Evolutionary conservation across 768 basidiomycete species (phyloP).

Genomic region (Tulasnella sp.): DNA sequence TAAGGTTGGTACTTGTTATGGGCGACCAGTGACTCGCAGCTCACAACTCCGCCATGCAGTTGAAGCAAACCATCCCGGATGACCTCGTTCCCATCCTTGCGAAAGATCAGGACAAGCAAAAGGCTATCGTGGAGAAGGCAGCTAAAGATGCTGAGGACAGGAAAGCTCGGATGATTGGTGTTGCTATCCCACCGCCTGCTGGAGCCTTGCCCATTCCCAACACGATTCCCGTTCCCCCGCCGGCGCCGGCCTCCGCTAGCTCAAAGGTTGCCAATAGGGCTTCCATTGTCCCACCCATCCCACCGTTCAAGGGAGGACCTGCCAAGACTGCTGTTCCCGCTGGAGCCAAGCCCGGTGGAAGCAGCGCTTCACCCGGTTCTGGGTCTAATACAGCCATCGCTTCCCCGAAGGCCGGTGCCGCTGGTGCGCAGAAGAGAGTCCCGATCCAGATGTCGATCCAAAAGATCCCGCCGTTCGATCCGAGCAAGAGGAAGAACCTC

Average conservation of each 20-base stretch:
- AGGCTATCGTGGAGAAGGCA: slow-evolving; percentile 71
- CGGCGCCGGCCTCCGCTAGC: neutral
- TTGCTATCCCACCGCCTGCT: neutral
- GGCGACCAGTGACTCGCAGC: neutral
- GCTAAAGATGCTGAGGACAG: slow-evolving; percentile 55
- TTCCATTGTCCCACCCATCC: slow-evolving; percentile 11
- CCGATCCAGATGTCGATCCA: slow-evolving; percentile 70
- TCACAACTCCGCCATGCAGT: slow-evolving; percentile 37
- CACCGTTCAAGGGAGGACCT: slow-evolving; percentile 20
- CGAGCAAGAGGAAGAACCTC: slow-evolving; percentile 35
- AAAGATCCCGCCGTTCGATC: slow-evolving; percentile 84
- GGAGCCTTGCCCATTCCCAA: neutral
- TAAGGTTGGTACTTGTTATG: slow-evolving; percentile 53
- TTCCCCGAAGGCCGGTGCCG: neutral
- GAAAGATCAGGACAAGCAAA: slow-evolving; percentile 89
- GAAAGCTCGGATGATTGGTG: slow-evolving; percentile 61
- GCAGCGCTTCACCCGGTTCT: slow-evolving; percentile 22
- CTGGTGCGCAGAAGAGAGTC: slow-evolving; percentile 21
- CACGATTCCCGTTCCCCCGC: neutral
- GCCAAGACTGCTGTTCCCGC: slow-evolving; percentile 29
- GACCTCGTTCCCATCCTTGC: slow-evolving; percentile 88
- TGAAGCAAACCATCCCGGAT: slow-evolving; percentile 91
- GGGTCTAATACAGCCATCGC: slow-evolving; percentile 22
- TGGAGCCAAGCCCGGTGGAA: slow-evolving; percentile 38
- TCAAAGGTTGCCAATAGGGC: neutral